Evolutionary conservation across 345 rosid genomes (phyloP).

Genomic region (Toxicodendron radicans): DNA sequence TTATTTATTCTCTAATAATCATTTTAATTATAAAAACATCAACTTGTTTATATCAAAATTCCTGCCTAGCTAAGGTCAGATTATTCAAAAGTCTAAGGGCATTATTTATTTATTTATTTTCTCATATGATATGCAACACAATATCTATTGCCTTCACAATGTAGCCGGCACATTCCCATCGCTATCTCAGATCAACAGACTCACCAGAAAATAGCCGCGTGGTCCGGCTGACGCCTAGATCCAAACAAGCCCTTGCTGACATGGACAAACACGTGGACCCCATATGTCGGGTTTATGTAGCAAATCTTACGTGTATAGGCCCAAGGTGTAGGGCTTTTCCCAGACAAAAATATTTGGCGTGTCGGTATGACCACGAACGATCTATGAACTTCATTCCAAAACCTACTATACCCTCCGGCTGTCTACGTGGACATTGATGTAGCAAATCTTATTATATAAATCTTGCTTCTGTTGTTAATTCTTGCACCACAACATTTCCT

Average conservation of each 20-base stretch:
- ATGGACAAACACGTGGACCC: constrained; percentile 56
- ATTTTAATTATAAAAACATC: background rate
- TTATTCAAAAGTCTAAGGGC: background rate
- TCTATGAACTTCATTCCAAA: constrained; percentile 21
- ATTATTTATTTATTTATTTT: background rate
- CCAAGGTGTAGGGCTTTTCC: constrained; percentile 36
- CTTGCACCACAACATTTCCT: background rate
- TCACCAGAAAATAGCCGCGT: constrained; percentile 40
- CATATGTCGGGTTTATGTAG: constrained; percentile 25
- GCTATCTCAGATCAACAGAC: constrained; percentile 31
- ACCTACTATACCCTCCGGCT: background rate
- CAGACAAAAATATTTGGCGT: constrained; percentile 23
- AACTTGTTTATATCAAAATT: constrained; percentile 12
- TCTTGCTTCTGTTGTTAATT: background rate
- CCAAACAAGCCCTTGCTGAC: constrained; percentile 37
- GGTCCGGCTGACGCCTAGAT: constrained; percentile 32
- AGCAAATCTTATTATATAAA: constrained; percentile 27
- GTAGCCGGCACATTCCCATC: constrained; percentile 37
- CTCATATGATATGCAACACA: too few relatives aligned
- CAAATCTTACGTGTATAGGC: constrained; percentile 37
- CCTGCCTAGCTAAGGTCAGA: background rate
- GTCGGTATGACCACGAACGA: constrained; percentile 11
- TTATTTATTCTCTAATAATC: background rate
- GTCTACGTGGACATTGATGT: background rate
- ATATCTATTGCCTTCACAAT: background rate